Base-by-base conservation (phyloP, 495 filamentous ascomycete species). In the Aspergillus leporis region DNA sequence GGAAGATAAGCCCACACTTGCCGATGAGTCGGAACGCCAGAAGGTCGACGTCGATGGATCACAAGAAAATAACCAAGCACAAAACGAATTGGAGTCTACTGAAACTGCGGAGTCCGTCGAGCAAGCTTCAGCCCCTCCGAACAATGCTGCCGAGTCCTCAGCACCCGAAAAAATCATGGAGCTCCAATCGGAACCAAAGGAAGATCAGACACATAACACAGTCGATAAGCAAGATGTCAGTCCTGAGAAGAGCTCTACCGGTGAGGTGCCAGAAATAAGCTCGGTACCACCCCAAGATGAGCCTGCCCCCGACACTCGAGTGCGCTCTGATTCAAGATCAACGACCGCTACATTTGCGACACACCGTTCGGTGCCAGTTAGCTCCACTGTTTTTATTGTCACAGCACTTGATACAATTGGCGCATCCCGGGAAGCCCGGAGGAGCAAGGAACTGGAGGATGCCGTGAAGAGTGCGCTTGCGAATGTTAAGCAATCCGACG, bases 311-410 rank as follows among this genome's bases (percentile, higher is more conserved):
- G 73, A 80, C 49, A 48, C 62, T 25, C 68, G 80, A 56, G 52
- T 75, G 61, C 76, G 81, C 59, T 85, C 85, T 9, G 83, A 87
- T 62, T 86, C 85, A 31, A 70, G 82, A 51, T 86, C 85, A 22
- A 83, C 85, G 14, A 79, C 77, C 4, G 75, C 78, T 28, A 82
- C 82, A 1, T 79, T 79, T 47, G 78, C 74, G 38, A 83, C 83
- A 0, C 74, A 72, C 28, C 72, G 81, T 60, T 77, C 83, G 34
- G 77, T 74, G 30, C 82, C 87, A 54, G 88, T 97, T 73, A 94
- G 90, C 80, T 97, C 94, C 51, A 87, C 96, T 56, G 91, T 96
- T 54, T 98, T 98, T 70, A 90, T 97, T 59, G 87, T 96, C 53
- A 91, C 89, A 56, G 92, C 95, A 28, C 75, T 99, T 52, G 94